Evolutionary conservation across 371 early-diverging fungal species (phyloP).

Genomic region (Apophysomyces sp.): DNA sequence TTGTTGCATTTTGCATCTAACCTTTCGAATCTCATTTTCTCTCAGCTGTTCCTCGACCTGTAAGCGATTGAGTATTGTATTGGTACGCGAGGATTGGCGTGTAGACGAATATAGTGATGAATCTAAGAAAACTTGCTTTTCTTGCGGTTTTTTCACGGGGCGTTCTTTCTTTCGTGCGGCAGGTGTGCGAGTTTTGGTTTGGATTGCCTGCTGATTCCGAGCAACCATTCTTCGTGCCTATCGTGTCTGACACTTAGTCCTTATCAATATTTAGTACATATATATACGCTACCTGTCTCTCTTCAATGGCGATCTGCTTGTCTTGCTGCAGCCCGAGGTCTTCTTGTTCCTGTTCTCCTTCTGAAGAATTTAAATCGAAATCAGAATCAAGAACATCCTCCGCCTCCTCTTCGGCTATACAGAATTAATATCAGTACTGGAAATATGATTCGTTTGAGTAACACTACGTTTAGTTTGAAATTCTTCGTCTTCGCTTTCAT

Average conservation of each 20-base stretch:
- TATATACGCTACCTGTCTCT: slow-evolving; percentile 24
- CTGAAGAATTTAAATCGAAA: slow-evolving; percentile 57
- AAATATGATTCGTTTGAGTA: not conserved
- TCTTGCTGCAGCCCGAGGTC: slow-evolving; percentile 50
- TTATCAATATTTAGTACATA: not conserved
- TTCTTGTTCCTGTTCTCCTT: slow-evolving; percentile 57
- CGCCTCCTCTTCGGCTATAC: slow-evolving; percentile 23
- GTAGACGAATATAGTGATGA: slow-evolving; percentile 25
- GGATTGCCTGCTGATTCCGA: not conserved
- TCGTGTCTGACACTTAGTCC: not conserved
- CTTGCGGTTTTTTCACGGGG: slow-evolving; percentile 7
- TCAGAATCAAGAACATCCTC: slow-evolving; percentile 65
- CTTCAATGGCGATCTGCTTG: slow-evolving; percentile 45
- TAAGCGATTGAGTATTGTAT: slow-evolving; percentile 53
- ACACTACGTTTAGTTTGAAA: slow-evolving; percentile 43
- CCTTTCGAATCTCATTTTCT: slow-evolving; percentile 47
- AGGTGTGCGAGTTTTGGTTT: not conserved
- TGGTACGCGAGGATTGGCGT: slow-evolving; percentile 59
- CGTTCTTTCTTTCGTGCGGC: slow-evolving; percentile 3
- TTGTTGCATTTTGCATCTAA: not conserved
- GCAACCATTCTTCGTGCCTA: slow-evolving; percentile 17
- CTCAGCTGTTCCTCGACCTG: slow-evolving; percentile 53
- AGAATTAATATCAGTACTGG: not conserved
- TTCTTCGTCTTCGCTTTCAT: slow-evolving; percentile 56
- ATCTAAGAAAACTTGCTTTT: not conserved